Evolutionary conservation across 1,284 basidiomycete genomes (phyloP), one percentile per base, ranked within the genome.

Genomic region (Coniferiporia weirii): DNA sequence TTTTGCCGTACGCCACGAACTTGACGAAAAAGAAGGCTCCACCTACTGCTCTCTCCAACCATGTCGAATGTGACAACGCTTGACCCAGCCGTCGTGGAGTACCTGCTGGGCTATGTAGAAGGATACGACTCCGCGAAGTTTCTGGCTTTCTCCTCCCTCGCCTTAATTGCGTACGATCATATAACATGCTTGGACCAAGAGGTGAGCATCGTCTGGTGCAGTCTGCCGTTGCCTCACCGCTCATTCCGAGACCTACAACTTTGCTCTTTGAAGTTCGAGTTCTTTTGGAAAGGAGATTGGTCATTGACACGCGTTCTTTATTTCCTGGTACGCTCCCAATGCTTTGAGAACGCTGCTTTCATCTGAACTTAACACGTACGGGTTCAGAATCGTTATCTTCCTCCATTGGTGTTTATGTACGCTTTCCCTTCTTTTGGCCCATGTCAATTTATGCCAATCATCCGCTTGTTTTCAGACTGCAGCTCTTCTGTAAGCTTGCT

Each of bases 331-430:
- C 17, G 60, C 13, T 12, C 12, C 13, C n/a, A 51, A 9, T 44
- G 1, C 20, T 13, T 19, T 17, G 20, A 13, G 13, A 32, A 9
- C 15, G n/a, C 20, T 15, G 13, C 4, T 38, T 38, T 17, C 35
- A 13, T 15, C 43, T 15, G 10, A 53, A 4, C 17, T 17, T 19
- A 8, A 45, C 54, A 12, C 20, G 46, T 9, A 17, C 17, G 1
- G 20, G 43, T 27, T 38, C n/a, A 62, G 61, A 62, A 62, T 53
- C 61, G 61, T 5, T 62, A 62, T 49, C 34, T 62, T 13, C 57
- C 61, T 12, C 57, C 57, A 7, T 27, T 50, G 47, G 57, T 59
- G 27, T 62, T 59, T 32, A 19, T 62, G 61, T 62, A 17, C 20
- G 61, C 48, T 12, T 8, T 27, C 38, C 38, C 9, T 15, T 7